A percentile compares a stretch with the other conserved stretches of the same genome.
phyloP scores from a whole-genome alignment of 495 filamentous ascomycete genomes.

The Hypoxylon lienhwacheense region DNA sequence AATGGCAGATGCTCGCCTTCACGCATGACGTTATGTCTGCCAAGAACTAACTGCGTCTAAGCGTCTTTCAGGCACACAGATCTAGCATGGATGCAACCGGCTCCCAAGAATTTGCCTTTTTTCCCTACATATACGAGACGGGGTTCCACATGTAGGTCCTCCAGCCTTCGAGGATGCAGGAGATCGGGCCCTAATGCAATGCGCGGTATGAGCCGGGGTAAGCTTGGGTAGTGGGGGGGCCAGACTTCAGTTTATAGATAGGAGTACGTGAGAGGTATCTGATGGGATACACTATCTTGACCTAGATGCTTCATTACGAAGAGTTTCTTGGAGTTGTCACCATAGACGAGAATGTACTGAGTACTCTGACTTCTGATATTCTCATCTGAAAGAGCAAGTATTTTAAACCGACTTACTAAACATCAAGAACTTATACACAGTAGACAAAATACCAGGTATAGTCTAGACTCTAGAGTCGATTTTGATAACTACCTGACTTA shows the following conservation, averaged over 20 bases:
- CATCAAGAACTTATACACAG: no score
- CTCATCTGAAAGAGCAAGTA: no score
- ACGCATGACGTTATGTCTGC: constrained; percentile 34
- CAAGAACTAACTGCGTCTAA: constrained; percentile 29
- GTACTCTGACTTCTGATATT: no score
- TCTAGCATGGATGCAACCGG: constrained; percentile 28
- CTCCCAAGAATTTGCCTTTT: constrained; percentile 19
- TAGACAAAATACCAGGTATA: no score
- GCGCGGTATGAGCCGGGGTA: constrained; percentile 31
- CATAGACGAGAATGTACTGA: neutral
- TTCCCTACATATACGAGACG: constrained; percentile 22
- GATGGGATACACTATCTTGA: constrained; percentile 18
- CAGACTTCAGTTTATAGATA: constrained; percentile 29
- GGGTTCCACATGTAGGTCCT: constrained; percentile 24
- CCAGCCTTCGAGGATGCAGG: constrained; percentile 23
- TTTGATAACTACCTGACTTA: constrained; percentile 7
- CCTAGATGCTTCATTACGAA: constrained; percentile 20
- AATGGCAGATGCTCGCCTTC: constrained; percentile 29
- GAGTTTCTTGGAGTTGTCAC: constrained; percentile 7
- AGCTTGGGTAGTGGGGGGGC: constrained; percentile 32
- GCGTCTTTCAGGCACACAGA: constrained; percentile 31
- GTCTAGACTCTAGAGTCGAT: neutral
- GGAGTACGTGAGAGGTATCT: constrained; percentile 33
- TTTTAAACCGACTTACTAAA: no score
- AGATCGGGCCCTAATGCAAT: constrained; percentile 37